These are phyloP conservation scores for Clarireedia hainanense DNA, from an alignment of 2,329 filamentous ascomycete genomes.

Conservation along the genomic window DNA sequence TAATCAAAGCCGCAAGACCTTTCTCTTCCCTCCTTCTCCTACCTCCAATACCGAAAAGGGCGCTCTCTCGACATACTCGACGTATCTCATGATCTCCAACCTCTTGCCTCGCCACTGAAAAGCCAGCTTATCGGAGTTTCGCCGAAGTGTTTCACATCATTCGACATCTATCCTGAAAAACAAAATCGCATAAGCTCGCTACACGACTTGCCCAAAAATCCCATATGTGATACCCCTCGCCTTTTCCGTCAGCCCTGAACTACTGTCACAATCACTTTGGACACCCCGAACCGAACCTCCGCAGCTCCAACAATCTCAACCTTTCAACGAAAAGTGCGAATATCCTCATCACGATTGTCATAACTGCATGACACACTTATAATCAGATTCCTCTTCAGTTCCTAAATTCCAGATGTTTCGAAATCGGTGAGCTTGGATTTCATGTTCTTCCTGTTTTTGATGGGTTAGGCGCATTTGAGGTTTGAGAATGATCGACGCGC, in stretches of 20 bases:
- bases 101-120: too few relatives aligned
- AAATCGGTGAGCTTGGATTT: slow-evolving; percentile 28
- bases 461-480: background rate
- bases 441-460: background rate
- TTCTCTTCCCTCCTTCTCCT: too few relatives aligned
- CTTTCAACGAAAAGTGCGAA: background rate
- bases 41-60: too few relatives aligned
- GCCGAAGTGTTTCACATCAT: too few relatives aligned
- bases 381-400: slow-evolving; percentile 10
- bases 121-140: too few relatives aligned
- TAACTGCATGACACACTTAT: slow-evolving; percentile 15
- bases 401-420: slow-evolving; percentile 29
- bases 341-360: background rate
- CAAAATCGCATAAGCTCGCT: too few relatives aligned
- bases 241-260: background rate
- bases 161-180: too few relatives aligned
- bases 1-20: too few relatives aligned
- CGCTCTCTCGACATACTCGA: too few relatives aligned
- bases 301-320: background rate
- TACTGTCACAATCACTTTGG: background rate
- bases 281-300: background rate
- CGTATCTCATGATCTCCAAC: too few relatives aligned
- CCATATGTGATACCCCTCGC: background rate
- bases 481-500: background rate
- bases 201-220: too few relatives aligned